These are phyloP conservation scores for Pezicula neosporulosa DNA, from an alignment of 2,329 filamentous ascomycete genomes.

Conservation along the genomic window DNA sequence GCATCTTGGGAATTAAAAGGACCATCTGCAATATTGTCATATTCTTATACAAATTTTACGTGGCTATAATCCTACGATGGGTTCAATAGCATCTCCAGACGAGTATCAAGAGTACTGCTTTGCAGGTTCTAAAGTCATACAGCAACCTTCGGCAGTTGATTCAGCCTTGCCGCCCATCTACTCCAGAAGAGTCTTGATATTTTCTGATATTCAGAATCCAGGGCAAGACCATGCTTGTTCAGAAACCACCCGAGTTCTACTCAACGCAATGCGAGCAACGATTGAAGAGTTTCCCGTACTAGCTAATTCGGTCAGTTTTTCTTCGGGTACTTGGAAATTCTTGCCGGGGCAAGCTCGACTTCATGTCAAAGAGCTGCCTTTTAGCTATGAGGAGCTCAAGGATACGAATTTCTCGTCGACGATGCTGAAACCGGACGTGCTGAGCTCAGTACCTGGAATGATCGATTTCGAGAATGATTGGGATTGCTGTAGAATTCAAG, in stretches of 20 bases:
- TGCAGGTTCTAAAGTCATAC: neutral
- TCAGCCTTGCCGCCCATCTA: neutral
- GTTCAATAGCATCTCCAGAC: neutral
- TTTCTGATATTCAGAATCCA: neutral
- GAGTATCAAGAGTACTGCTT: neutral
- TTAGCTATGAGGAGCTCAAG: neutral
- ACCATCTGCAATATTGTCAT: neutral
- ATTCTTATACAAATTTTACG: neutral
- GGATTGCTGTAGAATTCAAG: neutral
- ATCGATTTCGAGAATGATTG: neutral
- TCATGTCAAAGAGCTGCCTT: neutral
- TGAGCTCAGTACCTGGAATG: neutral
- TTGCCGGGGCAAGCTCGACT: neutral
- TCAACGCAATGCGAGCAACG: neutral
- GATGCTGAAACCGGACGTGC: neutral
- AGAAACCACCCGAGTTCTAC: neutral
- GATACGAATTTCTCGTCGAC: neutral
- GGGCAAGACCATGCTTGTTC: neutral
- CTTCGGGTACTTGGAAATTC: neutral
- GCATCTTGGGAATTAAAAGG: neutral
- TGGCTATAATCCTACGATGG: neutral
- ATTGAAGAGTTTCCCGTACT: neutral
- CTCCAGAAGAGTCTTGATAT: neutral
- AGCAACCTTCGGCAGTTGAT: neutral
- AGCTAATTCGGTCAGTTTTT: neutral